Conservation (phyloP, 768 basidiomycete species). For the Suillus americanus region DNA sequence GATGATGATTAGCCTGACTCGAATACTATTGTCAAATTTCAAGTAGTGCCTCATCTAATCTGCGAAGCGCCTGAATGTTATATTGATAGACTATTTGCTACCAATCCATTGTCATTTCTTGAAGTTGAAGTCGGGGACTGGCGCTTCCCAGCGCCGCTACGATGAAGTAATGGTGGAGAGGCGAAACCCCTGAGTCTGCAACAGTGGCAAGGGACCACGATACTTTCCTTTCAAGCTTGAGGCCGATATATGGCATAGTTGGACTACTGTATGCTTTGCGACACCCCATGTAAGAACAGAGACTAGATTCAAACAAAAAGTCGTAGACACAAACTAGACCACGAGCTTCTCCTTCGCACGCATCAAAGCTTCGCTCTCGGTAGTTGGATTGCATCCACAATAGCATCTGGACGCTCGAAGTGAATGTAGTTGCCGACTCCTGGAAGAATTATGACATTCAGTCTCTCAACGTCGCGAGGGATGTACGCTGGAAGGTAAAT, state of each 20-base stretch:
- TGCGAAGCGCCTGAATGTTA: too few relatives aligned
- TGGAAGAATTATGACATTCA: slow-evolving; percentile 5
- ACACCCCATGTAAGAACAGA: neutral
- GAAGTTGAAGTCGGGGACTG: too few relatives aligned
- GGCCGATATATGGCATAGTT: neutral
- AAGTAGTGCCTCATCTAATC: too few relatives aligned
- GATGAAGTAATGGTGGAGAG: too few relatives aligned
- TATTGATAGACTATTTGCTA: too few relatives aligned
- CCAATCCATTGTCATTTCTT: too few relatives aligned
- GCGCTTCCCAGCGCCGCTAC: too few relatives aligned
- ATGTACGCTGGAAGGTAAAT: slow-evolving; percentile 11
- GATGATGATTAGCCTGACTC: too few relatives aligned
- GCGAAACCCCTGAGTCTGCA: neutral
- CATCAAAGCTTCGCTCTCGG: neutral
- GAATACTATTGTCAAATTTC: too few relatives aligned
- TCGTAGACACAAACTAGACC: neutral
- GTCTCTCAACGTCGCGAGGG: neutral
- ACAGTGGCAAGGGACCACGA: neutral
- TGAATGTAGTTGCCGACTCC: slow-evolving; percentile 27
- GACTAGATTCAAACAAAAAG: neutral
- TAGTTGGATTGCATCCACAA: slow-evolving; percentile 12
- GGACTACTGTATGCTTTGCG: neutral
- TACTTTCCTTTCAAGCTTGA: neutral
- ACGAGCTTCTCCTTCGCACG: neutral
- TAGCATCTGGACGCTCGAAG: slow-evolving; percentile 21